Evolutionary conservation across 257 asterid species (phyloP).

Genomic region (Orobanche coerulescens): DNA sequence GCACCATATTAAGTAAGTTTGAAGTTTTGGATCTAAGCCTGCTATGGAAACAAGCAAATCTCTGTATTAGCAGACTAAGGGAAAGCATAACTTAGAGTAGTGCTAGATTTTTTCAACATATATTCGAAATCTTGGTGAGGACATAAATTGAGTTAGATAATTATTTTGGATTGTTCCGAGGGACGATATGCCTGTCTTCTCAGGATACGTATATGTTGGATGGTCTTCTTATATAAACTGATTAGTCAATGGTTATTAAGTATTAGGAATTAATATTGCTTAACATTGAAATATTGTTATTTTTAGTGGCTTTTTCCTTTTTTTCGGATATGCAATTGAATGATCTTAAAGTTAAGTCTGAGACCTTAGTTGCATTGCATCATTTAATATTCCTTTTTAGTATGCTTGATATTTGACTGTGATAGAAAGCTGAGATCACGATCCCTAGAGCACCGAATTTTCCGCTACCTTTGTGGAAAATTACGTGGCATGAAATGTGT

Average conservation of each 20-base stretch:
- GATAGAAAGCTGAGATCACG: conserved; percentile 19
- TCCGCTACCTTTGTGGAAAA: conserved; percentile 31
- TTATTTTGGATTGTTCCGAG: background rate
- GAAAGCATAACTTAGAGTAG: background rate
- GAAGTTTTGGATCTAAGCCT: background rate
- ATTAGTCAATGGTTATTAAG: background rate
- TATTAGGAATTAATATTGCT: background rate
- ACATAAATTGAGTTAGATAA: background rate
- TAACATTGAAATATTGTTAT: background rate
- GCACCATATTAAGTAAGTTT: background rate
- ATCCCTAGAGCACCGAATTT: conserved; percentile 26
- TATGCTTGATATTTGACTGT: conserved; percentile 33
- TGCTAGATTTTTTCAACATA: background rate
- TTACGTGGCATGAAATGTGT: conserved; percentile 31
- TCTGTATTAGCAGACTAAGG: background rate
- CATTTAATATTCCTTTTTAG: conserved; percentile 22
- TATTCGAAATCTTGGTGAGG: background rate
- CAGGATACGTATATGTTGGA: background rate
- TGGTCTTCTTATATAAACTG: background rate
- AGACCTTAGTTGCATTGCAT: conserved; percentile 24
- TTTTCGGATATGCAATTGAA: background rate
- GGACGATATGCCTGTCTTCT: background rate
- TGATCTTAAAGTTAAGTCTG: background rate
- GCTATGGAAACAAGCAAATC: background rate
- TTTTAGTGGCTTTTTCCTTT: background rate